These are phyloP conservation scores for Abelmoschus esculentus DNA, from an alignment of 345 rosid genomes.

Conservation along the genomic window DNA sequence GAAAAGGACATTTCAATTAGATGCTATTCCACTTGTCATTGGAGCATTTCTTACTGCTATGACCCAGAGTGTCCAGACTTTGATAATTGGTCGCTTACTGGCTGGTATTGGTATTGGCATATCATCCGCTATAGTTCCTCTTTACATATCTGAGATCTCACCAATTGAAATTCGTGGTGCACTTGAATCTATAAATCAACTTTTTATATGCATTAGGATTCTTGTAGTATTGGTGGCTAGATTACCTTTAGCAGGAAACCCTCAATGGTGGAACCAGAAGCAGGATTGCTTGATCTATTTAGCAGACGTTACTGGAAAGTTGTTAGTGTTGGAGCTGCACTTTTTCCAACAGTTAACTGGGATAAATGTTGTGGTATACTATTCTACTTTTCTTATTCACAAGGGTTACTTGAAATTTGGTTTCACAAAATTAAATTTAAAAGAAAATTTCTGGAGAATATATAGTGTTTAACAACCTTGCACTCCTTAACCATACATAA, in stretches of 20 bases:
- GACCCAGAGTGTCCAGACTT: constrained; percentile 78
- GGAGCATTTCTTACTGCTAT: constrained; percentile 91
- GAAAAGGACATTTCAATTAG: constrained; percentile 83
- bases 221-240: constrained; percentile 95
- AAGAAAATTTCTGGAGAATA: too few species aligned
- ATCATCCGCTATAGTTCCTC: constrained; percentile 92
- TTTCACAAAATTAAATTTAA: too few species aligned
- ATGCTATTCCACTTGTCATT: constrained; percentile 83
- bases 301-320: constrained; percentile 95
- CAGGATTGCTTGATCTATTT: constrained; percentile 95
- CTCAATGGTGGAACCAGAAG: constrained; percentile 91
- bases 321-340: constrained; percentile 96
- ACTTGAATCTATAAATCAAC: constrained; percentile 91
- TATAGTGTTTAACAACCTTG: too few species aligned
- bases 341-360: constrained; percentile 99
- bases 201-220: constrained; percentile 90
- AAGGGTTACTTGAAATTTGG: too few species aligned
- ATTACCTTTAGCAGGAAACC: constrained; percentile 88
- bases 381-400: too few species aligned
- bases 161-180: constrained; percentile 98
- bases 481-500: too few species aligned
- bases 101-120: constrained; percentile 98
- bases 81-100: constrained; percentile 92
- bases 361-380: constrained; percentile 94
- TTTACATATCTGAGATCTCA: constrained; percentile 98